phyloP scores from a whole-genome alignment of 306 rosid genomes.

The Cicer pinnatifidum region DNA sequence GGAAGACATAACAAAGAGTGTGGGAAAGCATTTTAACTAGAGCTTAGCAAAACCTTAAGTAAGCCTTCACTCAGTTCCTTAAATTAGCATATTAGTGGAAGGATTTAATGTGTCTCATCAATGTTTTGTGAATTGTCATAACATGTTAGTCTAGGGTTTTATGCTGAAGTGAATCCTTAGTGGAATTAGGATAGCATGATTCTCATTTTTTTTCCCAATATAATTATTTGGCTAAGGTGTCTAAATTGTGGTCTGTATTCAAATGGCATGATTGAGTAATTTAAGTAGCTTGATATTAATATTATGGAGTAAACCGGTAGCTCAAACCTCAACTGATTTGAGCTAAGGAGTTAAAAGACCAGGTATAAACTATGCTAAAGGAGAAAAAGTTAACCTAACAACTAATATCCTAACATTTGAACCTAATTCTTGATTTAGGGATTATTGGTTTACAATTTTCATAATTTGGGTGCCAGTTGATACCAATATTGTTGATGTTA shows the following conservation, averaged over 20 bases:
- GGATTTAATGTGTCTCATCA: not conserved
- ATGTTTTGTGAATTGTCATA: not conserved
- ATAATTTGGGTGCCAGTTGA: not conserved
- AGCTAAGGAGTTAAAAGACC: too few species aligned
- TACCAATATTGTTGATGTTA: constrained; percentile 27
- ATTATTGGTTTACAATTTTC: constrained; percentile 5
- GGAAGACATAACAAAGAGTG: constrained; percentile 29
- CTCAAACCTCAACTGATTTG: too few species aligned
- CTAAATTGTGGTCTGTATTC: not conserved
- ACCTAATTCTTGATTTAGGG: not conserved
- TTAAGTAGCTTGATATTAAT: not conserved
- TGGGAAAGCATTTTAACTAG: constrained; percentile 27
- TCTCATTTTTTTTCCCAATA: constrained; percentile 22
- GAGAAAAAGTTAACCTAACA: too few species aligned
- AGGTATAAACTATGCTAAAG: too few species aligned
- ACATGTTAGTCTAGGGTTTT: constrained; percentile 16
- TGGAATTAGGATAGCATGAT: constrained; percentile 18
- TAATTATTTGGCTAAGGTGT: constrained; percentile 25
- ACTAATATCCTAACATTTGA: too few species aligned
- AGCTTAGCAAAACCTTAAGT: constrained; percentile 34
- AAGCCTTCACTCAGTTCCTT: constrained; percentile 24
- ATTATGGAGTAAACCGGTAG: not conserved
- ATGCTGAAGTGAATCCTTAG: constrained; percentile 7
- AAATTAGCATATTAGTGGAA: constrained; percentile 20
- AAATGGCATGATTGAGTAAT: not conserved